Conservation (phyloP, 441 rosid species). For the Euphorbia schlechtendalii region DNA sequence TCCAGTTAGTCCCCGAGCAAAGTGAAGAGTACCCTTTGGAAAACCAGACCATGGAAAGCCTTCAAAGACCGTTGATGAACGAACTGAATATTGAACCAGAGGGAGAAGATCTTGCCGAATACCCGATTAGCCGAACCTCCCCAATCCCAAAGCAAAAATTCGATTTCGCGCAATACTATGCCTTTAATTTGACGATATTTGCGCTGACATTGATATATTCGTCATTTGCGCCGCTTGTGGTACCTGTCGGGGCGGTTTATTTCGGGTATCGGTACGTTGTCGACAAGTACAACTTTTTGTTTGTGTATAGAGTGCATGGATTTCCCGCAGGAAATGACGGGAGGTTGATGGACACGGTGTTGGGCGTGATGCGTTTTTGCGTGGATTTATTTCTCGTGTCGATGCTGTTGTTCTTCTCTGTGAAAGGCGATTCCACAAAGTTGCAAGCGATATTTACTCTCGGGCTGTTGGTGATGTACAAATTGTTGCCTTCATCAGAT, state of each 20-base stretch:
- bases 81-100: constrained; percentile 38
- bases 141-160: constrained; percentile 90
- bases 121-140: constrained; percentile 74
- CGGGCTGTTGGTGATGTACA: constrained; percentile 72
- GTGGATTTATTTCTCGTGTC: constrained; percentile 72
- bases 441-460: constrained; percentile 95
- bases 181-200: constrained; percentile 87
- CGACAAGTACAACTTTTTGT: constrained; percentile 91
- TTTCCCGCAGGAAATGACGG: constrained; percentile 98
- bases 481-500: constrained; percentile 75
- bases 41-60: constrained; percentile 47
- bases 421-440: constrained; percentile 87
- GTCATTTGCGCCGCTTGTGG: constrained; percentile 83
- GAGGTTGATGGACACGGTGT: constrained; percentile 86
- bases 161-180: constrained; percentile 94
- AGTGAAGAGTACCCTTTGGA: constrained; percentile 73
- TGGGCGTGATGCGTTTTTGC: constrained; percentile 76
- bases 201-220: constrained; percentile 92
- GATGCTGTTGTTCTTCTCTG: constrained; percentile 83
- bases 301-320: constrained; percentile 84
- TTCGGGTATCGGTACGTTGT: constrained; percentile 94
- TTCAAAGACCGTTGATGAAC: constrained; percentile 64
- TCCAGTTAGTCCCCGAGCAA: constrained; percentile 86
- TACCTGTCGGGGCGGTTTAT: constrained; percentile 85
- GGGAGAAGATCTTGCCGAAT: constrained; percentile 71